Conservation (phyloP, 1,284 basidiomycete genomes). For the Mycosarcoma mackinlayi region DNA sequence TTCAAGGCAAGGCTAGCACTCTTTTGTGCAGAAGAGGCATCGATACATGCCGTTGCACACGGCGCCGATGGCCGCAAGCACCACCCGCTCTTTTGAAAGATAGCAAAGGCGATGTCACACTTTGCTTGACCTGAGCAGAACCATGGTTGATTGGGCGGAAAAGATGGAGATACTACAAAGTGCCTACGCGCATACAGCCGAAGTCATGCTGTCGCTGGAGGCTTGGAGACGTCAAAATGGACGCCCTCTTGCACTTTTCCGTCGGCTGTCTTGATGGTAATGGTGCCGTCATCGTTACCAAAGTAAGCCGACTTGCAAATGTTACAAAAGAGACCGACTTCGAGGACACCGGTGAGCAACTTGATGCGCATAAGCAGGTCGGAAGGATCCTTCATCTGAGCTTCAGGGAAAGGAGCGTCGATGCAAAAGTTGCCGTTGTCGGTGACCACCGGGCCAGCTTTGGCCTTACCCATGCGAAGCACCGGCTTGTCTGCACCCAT, state of each 20-base stretch:
- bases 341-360: conserved; percentile 84
- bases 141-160: neutral
- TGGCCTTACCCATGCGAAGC: conserved; percentile 69
- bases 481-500: conserved; percentile 59
- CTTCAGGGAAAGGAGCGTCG: conserved; percentile 62
- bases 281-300: conserved; percentile 75
- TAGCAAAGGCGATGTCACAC: too few species aligned
- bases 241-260: conserved; percentile 54
- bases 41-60: too few species aligned
- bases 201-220: conserved; percentile 28
- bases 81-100: too few species aligned
- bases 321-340: conserved; percentile 91
- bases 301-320: conserved; percentile 98
- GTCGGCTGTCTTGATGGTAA: conserved; percentile 56
- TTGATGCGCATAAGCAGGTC: conserved; percentile 62
- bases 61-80: too few species aligned
- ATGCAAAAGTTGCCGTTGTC: conserved; percentile 76
- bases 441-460: conserved; percentile 92
- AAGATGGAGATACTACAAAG: too few species aligned
- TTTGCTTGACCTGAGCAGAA: too few species aligned
- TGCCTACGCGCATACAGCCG: too few species aligned
- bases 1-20: too few species aligned
- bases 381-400: conserved; percentile 59
- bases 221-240: conserved; percentile 39
- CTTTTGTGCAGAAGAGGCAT: too few species aligned